Evolutionary conservation across 768 basidiomycete species (phyloP).

Genomic region (Phylloporus sp.): DNA sequence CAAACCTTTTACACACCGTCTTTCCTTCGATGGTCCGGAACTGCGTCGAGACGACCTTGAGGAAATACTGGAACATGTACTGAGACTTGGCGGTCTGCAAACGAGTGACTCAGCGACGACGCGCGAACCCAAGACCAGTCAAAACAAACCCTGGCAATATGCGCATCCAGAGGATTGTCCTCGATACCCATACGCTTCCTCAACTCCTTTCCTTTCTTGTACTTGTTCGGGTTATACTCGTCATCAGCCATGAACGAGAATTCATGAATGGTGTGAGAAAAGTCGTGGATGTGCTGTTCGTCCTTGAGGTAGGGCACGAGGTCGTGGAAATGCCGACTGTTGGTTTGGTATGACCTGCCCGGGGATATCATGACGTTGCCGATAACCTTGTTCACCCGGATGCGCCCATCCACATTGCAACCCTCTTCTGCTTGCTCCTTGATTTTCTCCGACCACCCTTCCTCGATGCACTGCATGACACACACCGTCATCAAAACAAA

Average conservation of each 20-base stretch:
- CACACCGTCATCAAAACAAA: not conserved
- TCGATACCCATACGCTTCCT: slow-evolving; percentile 68
- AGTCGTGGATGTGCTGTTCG: slow-evolving; percentile 86
- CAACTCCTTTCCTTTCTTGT: slow-evolving; percentile 55
- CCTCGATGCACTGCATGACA: slow-evolving; percentile 79
- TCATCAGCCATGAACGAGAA: slow-evolving; percentile 79
- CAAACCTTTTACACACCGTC: slow-evolving; percentile 38
- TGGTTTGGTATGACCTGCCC: slow-evolving; percentile 90
- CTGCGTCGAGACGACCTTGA: slow-evolving; percentile 96
- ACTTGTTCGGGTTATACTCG: slow-evolving; percentile 69
- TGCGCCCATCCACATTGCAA: slow-evolving; percentile 86
- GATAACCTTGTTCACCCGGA: slow-evolving; percentile 95
- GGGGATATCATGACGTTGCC: slow-evolving; percentile 95
- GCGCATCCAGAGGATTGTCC: slow-evolving; percentile 71
- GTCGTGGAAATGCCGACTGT: slow-evolving; percentile 73
- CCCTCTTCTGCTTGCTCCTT: slow-evolving; percentile 91
- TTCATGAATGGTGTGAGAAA: slow-evolving; percentile 80
- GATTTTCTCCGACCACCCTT: slow-evolving; percentile 94
- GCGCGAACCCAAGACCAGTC: not conserved
- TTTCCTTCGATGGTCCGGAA: slow-evolving; percentile 81
- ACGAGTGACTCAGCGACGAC: not conserved
- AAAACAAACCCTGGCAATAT: slow-evolving; percentile 51
- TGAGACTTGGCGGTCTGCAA: slow-evolving; percentile 66
- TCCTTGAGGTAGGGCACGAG: slow-evolving; percentile 93
- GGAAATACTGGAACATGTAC: slow-evolving; percentile 98